phyloP scores from a whole-genome alignment of 1,139 yeast genomes.

The Saccharomycopsis phalli region DNA sequence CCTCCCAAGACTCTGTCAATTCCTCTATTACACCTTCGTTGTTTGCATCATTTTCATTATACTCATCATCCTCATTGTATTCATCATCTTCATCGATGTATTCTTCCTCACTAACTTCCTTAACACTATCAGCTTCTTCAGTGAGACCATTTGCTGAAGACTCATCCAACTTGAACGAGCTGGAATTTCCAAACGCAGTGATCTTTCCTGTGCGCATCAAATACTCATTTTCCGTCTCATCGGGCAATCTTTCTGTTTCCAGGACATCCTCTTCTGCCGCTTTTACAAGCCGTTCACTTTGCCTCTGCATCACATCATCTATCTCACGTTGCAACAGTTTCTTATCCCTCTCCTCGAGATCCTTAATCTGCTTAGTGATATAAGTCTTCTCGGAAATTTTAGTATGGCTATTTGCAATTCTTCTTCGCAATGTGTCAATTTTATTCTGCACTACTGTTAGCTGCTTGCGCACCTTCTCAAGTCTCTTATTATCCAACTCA shows the following conservation, averaged over 20 bases:
- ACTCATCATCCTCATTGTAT: slow-evolving; percentile 25
- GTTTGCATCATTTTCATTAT: too few relatives aligned
- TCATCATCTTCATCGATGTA: slow-evolving; percentile 22
- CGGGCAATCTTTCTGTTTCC: slow-evolving; percentile 34
- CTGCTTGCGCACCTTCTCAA: slow-evolving; percentile 52
- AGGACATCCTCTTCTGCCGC: slow-evolving; percentile 22
- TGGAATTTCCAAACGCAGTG: slow-evolving; percentile 81
- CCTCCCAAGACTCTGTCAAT: slow-evolving; percentile 25
- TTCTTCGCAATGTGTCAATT: slow-evolving; percentile 38
- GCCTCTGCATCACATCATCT: slow-evolving; percentile 43
- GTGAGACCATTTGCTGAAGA: slow-evolving; percentile 14
- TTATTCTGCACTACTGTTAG: slow-evolving; percentile 37
- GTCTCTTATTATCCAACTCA: slow-evolving; percentile 66
- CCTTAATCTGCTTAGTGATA: slow-evolving; percentile 45
- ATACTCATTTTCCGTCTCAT: slow-evolving; percentile 72
- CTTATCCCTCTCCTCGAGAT: slow-evolving; percentile 45
- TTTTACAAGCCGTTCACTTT: slow-evolving; percentile 34
- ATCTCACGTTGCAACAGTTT: slow-evolving; percentile 49
- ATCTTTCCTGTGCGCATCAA: slow-evolving; percentile 83
- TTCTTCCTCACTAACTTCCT: neutral
- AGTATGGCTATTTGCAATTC: slow-evolving; percentile 44
- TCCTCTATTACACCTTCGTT: slow-evolving; percentile 22
- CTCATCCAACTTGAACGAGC: slow-evolving; percentile 36
- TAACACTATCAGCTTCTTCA: slow-evolving; percentile 22
- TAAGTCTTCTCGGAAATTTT: slow-evolving; percentile 59